Conservation (phyloP, 2,329 filamentous ascomycete genomes). For the Metarhizium rileyi region DNA sequence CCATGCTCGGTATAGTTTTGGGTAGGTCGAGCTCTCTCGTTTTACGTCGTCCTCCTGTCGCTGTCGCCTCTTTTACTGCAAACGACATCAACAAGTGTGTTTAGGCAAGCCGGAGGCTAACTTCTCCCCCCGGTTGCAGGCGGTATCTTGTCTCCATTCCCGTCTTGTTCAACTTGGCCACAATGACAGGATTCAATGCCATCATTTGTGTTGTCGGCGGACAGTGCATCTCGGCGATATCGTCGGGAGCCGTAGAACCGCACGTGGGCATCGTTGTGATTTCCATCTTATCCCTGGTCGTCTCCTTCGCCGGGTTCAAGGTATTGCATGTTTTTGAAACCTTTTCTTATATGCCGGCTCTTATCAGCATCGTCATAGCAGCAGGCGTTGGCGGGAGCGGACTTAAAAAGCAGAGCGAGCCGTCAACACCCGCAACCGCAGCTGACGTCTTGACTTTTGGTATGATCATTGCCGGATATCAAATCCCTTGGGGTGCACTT, state of each 20-base stretch:
- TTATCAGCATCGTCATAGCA: slow-evolving; percentile 45
- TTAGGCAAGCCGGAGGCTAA: not conserved
- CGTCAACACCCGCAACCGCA: slow-evolving; percentile 31
- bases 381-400: slow-evolving; percentile 42
- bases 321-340: slow-evolving; percentile 48
- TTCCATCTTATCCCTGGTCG: slow-evolving; percentile 42
- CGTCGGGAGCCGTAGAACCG: slow-evolving; percentile 36
- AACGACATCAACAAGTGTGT: not conserved
- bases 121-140: slow-evolving; percentile 15
- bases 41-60: not conserved
- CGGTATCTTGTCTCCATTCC: slow-evolving; percentile 49
- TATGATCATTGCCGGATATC: slow-evolving; percentile 52
- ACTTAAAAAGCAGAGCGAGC: slow-evolving; percentile 36
- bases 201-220: slow-evolving; percentile 53
- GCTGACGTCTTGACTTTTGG: slow-evolving; percentile 43
- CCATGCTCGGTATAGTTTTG: slow-evolving; percentile 53
- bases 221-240: slow-evolving; percentile 46
- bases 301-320: slow-evolving; percentile 53
- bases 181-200: slow-evolving; percentile 52
- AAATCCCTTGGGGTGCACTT: slow-evolving; percentile 51
- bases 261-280: slow-evolving; percentile 53
- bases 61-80: not conserved
- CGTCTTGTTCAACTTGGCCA: slow-evolving; percentile 52
- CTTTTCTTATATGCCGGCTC: slow-evolving; percentile 45
- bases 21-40: slow-evolving; percentile 24